phyloP scores from a whole-genome alignment of 1,284 basidiomycete genomes.

The Ganoderma resinaceum region DNA sequence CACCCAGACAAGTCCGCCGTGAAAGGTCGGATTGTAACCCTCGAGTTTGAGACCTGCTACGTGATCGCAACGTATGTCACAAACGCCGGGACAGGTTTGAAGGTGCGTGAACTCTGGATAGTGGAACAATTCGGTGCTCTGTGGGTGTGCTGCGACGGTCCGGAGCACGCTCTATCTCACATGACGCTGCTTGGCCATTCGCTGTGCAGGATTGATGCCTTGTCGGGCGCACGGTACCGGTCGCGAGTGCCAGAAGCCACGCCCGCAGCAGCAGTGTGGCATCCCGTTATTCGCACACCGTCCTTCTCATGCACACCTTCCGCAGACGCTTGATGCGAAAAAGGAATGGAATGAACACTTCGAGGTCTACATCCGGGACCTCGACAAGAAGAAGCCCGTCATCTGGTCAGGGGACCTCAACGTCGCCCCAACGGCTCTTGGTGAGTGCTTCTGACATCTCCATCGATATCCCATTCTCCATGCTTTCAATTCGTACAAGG shows the following conservation, averaged over 20 bases:
- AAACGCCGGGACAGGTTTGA: conserved; percentile 84
- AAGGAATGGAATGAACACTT: conserved; percentile 83
- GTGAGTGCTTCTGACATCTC: conserved; percentile 42
- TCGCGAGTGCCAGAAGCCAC: not conserved
- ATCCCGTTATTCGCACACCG: not conserved
- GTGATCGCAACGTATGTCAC: conserved; percentile 87
- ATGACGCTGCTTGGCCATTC: not conserved
- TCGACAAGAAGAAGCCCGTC: conserved; percentile 83
- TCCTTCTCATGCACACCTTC: conserved; percentile 1
- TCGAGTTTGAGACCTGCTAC: conserved; percentile 80
- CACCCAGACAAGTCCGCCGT: conserved; percentile 68
- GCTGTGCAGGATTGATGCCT: not conserved
- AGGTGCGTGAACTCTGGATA: conserved; percentile 54
- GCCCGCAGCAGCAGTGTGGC: not conserved
- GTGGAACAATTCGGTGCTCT: not conserved
- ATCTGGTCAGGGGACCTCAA: conserved; percentile 94
- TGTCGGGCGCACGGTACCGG: not conserved
- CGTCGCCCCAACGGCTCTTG: conserved; percentile 79
- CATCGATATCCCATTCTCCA: not conserved
- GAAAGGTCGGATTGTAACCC: conserved; percentile 81
- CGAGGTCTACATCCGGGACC: conserved; percentile 69
- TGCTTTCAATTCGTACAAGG: not conserved
- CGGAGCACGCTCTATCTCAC: not conserved
- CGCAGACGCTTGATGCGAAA: conserved; percentile 74
- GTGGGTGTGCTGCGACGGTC: not conserved